Conservation (phyloP, 371 early-diverging fungal species). For the Mucor mucedo region DNA sequence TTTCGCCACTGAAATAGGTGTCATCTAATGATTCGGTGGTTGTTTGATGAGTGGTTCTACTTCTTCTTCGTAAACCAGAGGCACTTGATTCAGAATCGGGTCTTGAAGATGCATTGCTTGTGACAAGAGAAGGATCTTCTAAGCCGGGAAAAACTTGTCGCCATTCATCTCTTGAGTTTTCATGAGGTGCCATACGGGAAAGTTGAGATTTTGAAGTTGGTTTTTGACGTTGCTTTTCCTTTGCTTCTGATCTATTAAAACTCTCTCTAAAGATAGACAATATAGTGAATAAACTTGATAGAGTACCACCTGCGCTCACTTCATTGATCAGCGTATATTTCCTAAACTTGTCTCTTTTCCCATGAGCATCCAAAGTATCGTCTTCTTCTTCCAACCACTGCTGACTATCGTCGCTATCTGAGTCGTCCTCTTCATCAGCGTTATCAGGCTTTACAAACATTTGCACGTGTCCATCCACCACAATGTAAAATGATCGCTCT, state of each 20-base stretch:
- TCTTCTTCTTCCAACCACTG: conserved; percentile 9
- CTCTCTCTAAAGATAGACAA: conserved; percentile 90
- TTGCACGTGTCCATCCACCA: conserved; percentile 93
- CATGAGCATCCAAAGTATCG: not conserved
- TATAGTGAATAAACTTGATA: conserved; percentile 92
- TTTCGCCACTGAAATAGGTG: conserved; percentile 6
- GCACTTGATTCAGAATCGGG: conserved; percentile 17
- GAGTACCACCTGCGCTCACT: conserved; percentile 88
- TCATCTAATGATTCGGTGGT: conserved; percentile 8
- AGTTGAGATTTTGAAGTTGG: conserved; percentile 9
- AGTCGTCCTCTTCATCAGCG: conserved; percentile 34
- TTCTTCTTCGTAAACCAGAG: conserved; percentile 9
- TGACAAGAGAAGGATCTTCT: conserved; percentile 18
- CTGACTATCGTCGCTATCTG: conserved; percentile 27
- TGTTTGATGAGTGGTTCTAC: conserved; percentile 5
- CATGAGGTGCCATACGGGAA: conserved; percentile 15
- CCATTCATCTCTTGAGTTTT: conserved; percentile 47
- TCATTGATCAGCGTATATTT: conserved; percentile 85
- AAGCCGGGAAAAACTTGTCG: conserved; percentile 53
- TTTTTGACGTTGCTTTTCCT: conserved; percentile 45
- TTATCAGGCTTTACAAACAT: conserved; percentile 68
- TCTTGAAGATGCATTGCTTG: conserved; percentile 1
- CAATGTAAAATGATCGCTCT: conserved; percentile 87
- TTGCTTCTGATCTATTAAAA: conserved; percentile 61
- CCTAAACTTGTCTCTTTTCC: conserved; percentile 40